Evolutionary conservation across 78 protist genomes (phyloP).

Genomic region (Anaeramoeba flamelloides): DNA sequence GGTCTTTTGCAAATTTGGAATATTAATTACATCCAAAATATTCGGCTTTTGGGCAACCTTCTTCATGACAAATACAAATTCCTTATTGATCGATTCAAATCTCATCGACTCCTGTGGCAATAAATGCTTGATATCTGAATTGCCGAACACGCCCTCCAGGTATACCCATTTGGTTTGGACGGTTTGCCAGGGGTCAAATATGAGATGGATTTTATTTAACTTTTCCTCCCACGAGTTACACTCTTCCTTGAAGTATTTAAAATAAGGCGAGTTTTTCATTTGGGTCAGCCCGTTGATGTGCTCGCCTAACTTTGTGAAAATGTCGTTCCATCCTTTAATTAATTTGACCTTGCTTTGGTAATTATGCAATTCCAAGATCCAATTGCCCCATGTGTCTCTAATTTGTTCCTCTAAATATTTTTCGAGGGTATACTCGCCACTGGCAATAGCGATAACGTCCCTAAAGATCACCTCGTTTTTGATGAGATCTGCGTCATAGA

Average conservation of each 20-base stretch:
- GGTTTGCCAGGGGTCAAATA: conserved; percentile 46
- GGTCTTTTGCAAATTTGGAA: no score
- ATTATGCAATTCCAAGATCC: no score
- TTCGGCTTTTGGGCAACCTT: conserved; percentile 13
- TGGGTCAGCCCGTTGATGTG: conserved; percentile 39
- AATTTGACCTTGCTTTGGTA: no score
- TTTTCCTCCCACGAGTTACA: conserved; percentile 65
- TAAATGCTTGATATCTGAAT: conserved; percentile 42
- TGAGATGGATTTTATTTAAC: no score
- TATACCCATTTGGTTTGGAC: conserved; percentile 48
- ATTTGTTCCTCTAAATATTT: no score
- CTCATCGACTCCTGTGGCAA: conserved; percentile 39
- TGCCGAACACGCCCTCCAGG: conserved; percentile 51
- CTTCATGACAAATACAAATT: conserved; percentile 34
- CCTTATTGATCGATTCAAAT: conserved; percentile 36
- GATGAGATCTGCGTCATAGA: no score
- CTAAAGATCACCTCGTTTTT: no score
- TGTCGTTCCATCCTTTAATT: no score
- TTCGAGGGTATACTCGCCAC: no score
- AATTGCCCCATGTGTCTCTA: no score
- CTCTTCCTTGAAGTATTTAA: conserved; percentile 59
- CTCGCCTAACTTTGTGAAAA: conserved; percentile 47
- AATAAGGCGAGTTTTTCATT: conserved; percentile 84
- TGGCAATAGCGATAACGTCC: no score
- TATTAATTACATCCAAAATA: conserved; percentile 13